Evolutionary conservation across 768 basidiomycete species (phyloP).

Genomic region (Panaeolus cyanescens): DNA sequence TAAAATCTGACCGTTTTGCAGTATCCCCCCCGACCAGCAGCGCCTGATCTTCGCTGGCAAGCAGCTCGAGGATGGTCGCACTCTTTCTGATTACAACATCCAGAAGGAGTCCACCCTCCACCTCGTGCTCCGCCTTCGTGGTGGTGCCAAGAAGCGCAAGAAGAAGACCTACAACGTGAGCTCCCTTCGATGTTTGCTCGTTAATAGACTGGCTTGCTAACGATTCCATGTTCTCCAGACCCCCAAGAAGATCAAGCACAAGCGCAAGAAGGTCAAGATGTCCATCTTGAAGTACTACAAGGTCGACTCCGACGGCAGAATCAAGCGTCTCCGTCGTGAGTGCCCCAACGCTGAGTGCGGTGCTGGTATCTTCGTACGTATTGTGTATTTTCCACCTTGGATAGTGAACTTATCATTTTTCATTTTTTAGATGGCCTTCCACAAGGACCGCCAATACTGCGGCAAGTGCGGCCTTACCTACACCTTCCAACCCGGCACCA

Average conservation of each 20-base stretch:
- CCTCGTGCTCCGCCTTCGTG: slow-evolving; percentile 95
- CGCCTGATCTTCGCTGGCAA: slow-evolving; percentile 99
- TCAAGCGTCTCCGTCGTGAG: slow-evolving; percentile 98
- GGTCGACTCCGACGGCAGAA: slow-evolving; percentile 99
- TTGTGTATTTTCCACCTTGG: not conserved
- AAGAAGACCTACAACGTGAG: slow-evolving; percentile 98
- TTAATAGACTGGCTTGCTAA: slow-evolving; percentile 1
- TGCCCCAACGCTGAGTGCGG: slow-evolving; percentile 86
- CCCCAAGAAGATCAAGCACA: slow-evolving; percentile 99
- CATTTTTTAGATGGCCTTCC: slow-evolving; percentile 87
- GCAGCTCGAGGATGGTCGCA: slow-evolving; percentile 99
- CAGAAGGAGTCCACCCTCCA: slow-evolving; percentile 99
- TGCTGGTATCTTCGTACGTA: slow-evolving; percentile 80
- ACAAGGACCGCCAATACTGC: slow-evolving; percentile 97
- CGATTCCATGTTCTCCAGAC: slow-evolving; percentile 49
- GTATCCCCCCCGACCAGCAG: slow-evolving; percentile 93
- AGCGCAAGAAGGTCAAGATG: slow-evolving; percentile 99
- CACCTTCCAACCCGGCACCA: slow-evolving; percentile 79
- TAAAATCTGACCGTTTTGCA: slow-evolving; percentile 26
- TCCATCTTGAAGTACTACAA: slow-evolving; percentile 99
- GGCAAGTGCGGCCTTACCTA: slow-evolving; percentile 93
- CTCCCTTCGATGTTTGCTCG: slow-evolving; percentile 8
- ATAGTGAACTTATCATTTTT: slow-evolving; percentile 14
- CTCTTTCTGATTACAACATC: slow-evolving; percentile 94
- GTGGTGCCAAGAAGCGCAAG: slow-evolving; percentile 99